Conservation (phyloP, 305 asterid species). For the Fraxinus sp. region DNA sequence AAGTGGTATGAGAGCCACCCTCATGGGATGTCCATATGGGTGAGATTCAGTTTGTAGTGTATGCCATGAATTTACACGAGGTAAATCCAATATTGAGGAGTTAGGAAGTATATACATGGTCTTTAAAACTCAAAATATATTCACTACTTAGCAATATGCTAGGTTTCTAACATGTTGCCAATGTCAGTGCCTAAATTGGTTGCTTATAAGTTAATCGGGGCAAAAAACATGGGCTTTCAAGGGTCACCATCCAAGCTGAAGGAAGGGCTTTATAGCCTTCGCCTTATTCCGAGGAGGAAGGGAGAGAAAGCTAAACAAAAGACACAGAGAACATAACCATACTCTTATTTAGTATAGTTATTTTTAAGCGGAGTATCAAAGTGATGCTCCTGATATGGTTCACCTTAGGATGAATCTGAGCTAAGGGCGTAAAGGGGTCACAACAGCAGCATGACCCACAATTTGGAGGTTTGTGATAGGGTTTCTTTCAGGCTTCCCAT, state of each 20-base stretch:
- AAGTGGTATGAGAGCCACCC: neutral
- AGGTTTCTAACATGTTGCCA: neutral
- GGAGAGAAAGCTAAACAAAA: neutral
- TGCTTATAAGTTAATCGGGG: neutral
- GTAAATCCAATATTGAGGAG: neutral
- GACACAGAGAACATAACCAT: neutral
- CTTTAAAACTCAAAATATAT: neutral
- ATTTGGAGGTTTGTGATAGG: neutral
- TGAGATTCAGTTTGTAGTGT: neutral
- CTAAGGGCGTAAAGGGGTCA: neutral
- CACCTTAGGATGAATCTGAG: neutral
- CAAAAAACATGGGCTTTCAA: neutral
- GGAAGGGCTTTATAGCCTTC: neutral
- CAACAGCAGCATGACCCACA: neutral
- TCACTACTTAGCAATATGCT: neutral
- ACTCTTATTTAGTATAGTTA: neutral
- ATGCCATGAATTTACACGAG: neutral
- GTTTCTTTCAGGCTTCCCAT: neutral
- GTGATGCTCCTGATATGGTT: neutral
- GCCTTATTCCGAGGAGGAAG: neutral
- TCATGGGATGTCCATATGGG: neutral
- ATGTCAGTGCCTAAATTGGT: neutral
- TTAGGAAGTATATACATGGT: neutral
- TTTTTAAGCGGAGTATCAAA: neutral
- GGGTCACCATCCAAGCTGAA: neutral